phyloP scores from a whole-genome alignment of 805 yeast genomes.

The Zygoascus tannicola region DNA sequence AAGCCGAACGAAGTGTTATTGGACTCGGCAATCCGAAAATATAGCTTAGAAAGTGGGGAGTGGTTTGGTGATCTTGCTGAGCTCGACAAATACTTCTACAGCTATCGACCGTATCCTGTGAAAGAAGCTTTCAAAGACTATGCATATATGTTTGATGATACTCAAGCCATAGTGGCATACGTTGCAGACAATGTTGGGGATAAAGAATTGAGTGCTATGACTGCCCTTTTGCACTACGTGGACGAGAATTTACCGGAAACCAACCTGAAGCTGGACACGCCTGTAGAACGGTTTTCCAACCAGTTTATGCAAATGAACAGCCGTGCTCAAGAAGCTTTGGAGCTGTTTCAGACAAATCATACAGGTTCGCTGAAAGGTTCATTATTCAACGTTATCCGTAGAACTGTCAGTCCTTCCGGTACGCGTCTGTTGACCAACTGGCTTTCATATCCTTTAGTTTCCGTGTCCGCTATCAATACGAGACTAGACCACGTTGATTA shows the following conservation, averaged over 20 bases:
- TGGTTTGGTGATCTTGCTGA: conserved; percentile 55
- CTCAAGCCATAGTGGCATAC: conserved; percentile 9
- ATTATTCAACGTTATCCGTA: conserved; percentile 53
- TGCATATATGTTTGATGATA: conserved; percentile 34
- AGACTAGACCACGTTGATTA: conserved; percentile 47
- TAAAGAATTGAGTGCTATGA: conserved; percentile 49
- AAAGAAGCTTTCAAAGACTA: conserved; percentile 32
- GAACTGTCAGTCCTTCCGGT: conserved; percentile 77
- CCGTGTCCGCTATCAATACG: conserved; percentile 41
- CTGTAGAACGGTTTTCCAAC: conserved; percentile 45
- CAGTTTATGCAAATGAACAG: conserved; percentile 70
- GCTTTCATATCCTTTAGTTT: conserved; percentile 71
- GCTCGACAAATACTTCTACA: conserved; percentile 37
- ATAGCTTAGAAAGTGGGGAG: conserved; percentile 34
- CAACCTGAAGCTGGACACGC: conserved; percentile 54
- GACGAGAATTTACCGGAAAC: conserved; percentile 65
- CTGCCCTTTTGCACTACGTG: conserved; percentile 57
- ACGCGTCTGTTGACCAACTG: conserved; percentile 69
- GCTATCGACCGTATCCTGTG: conserved; percentile 40
- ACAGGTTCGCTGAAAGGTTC: conserved; percentile 54
- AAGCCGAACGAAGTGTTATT: conserved; percentile 73
- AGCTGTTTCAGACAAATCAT: conserved; percentile 43
- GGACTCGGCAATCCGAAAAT: conserved; percentile 14
- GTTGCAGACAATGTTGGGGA: conserved; percentile 19
- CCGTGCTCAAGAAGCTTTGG: conserved; percentile 36